These are phyloP conservation scores for Leishmania major DNA, from an alignment of 208 protist genomes.

Conservation along the genomic window DNA sequence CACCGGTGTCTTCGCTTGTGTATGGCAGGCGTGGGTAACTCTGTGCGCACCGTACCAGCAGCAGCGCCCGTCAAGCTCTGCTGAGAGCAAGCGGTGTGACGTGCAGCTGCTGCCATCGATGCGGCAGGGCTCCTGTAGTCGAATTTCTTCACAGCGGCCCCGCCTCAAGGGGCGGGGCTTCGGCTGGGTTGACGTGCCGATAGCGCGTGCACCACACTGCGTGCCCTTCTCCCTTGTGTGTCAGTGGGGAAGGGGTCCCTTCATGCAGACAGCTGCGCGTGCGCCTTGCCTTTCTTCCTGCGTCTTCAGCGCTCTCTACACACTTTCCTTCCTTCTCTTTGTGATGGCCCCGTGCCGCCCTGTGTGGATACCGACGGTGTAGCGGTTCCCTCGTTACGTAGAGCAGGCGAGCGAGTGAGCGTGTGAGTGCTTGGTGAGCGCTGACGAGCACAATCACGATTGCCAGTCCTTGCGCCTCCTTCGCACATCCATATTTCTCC, in stretches of 20 bases:
- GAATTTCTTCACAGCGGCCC: not conserved
- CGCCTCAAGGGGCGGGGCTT: not conserved
- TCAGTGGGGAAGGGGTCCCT: not conserved
- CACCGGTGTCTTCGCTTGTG: not conserved
- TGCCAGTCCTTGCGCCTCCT: not conserved
- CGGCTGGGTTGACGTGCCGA: not conserved
- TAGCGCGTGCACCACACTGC: not conserved
- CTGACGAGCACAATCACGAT: not conserved
- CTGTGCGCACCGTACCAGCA: not conserved
- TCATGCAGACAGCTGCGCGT: not conserved
- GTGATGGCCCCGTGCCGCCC: not conserved
- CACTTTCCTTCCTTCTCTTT: not conserved
- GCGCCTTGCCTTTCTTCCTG: not conserved
- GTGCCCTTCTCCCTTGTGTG: not conserved
- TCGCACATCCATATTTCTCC: not conserved
- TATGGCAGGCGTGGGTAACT: not conserved
- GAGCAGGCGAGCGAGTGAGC: not conserved
- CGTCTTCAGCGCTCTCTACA: not conserved
- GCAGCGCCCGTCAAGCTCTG: not conserved
- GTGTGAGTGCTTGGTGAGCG: not conserved
- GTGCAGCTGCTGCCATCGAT: not conserved
- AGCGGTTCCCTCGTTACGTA: not conserved
- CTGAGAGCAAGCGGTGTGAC: not conserved
- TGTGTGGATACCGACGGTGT: not conserved
- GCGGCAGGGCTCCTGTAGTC: not conserved